phyloP scores from a whole-genome alignment of 495 filamentous ascomycete genomes.

The Penicillium canescens region DNA sequence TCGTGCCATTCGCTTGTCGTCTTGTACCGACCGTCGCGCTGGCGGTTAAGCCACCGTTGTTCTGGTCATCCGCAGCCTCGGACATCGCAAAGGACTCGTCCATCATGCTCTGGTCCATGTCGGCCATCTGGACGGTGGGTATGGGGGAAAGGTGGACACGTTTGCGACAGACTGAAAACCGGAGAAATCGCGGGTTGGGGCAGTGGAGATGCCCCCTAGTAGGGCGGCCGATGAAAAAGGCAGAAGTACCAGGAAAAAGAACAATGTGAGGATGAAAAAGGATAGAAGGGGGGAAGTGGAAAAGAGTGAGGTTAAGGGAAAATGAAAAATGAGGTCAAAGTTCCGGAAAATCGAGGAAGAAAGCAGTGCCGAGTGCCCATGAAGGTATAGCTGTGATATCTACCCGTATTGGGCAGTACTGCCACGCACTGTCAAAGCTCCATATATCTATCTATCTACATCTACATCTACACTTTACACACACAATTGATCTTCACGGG shows the following conservation, averaged over 20 bases:
- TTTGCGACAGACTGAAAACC: slow-evolving; percentile 9
- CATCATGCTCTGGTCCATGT: slow-evolving; percentile 40
- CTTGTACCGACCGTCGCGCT: slow-evolving; percentile 58
- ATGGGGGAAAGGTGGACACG: slow-evolving; percentile 4
- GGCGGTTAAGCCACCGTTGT: slow-evolving; percentile 48
- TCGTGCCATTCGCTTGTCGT: slow-evolving; percentile 65
- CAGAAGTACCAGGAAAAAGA: slow-evolving; percentile 11
- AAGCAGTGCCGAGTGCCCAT: slow-evolving; percentile 12
- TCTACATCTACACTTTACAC: background rate
- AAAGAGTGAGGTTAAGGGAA: slow-evolving; percentile 19
- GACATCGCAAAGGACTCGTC: slow-evolving; percentile 50
- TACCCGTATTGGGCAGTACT: slow-evolving; percentile 18
- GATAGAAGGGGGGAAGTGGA: slow-evolving; percentile 8
- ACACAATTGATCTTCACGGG: background rate
- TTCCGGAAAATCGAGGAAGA: slow-evolving; percentile 17
- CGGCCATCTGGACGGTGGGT: slow-evolving; percentile 33
- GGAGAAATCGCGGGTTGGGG: slow-evolving; percentile 11
- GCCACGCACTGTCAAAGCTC: background rate
- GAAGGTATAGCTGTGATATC: slow-evolving; percentile 24
- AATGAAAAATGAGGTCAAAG: slow-evolving; percentile 19
- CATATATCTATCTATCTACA: background rate
- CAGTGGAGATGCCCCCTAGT: slow-evolving; percentile 18
- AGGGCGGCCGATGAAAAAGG: slow-evolving; percentile 17
- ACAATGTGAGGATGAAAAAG: slow-evolving; percentile 6
- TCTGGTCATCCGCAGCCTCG: slow-evolving; percentile 43